Base-by-base conservation (phyloP, 257 asterid species). In the Solanum peruvianum region DNA sequence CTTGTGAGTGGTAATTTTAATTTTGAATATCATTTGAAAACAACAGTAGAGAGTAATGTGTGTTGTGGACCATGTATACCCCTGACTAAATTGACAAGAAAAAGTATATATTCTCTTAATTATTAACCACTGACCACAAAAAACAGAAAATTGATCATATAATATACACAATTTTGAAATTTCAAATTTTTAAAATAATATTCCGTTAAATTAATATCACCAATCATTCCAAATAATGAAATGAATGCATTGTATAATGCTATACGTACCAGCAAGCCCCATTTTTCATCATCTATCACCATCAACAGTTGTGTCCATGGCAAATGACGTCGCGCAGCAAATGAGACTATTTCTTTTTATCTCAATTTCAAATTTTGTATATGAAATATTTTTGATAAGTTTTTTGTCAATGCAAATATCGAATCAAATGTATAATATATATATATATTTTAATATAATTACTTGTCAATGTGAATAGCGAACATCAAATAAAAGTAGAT, bases 201-300 rank as follows among this genome's bases (percentile, higher is more conserved):
- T 44, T 45, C 12, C 35, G 1, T n/a, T 64, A 25, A 25, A 42
- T 77, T 2, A 42, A 77, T 45, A 45, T 73, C 56, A 23, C 42
- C 64, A 42, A 58, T 87, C 56, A 52, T 84, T 87, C 81, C 85
- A 73, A 42, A 42, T 73, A 60, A 72, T 75, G 81, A 23, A 83
- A 84, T 39, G 41, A 31, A 60, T 11, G 42, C 23, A 47, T 12
- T 7, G 83, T 45, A 31, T 69, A 78, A 58, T 78, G 84, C 33
- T 77, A n/a, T 2, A 71, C 25, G 83, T 76, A 42, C 60, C 21
- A 21, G 12, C 21, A 3, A 62, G 25, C 5, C 41, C 39, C 52
- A 21, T 35, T 64, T 60, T 84, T n/a, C 67, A 67, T 42, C 52
- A 52, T 15, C 35, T 27, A 70, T 83, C 89, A 73, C 41, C 56